phyloP scores from a whole-genome alignment of 1,284 basidiomycete species.

The Malassezia restricta region DNA sequence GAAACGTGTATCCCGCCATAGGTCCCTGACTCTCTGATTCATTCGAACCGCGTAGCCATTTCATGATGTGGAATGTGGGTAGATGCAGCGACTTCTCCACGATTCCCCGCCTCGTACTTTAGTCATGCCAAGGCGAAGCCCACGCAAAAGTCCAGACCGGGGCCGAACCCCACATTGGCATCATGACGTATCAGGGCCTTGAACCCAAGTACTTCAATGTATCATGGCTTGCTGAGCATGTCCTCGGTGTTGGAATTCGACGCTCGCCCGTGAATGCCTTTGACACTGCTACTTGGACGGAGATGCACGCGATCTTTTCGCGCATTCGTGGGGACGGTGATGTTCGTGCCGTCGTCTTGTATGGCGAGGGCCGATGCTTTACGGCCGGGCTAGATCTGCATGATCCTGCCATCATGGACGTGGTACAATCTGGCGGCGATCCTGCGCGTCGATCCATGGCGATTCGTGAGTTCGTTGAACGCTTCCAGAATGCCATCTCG shows the following conservation, averaged over 20 bases:
- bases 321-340: slow-evolving; percentile 26
- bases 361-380: slow-evolving; percentile 38
- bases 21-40: too few species aligned
- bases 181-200: slow-evolving; percentile 16
- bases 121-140: too few species aligned
- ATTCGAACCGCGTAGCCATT: too few species aligned
- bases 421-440: slow-evolving; percentile 19
- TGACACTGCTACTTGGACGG: slow-evolving; percentile 28
- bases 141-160: too few species aligned
- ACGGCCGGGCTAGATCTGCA: slow-evolving; percentile 40
- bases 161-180: too few species aligned
- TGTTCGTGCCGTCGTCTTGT: slow-evolving; percentile 40
- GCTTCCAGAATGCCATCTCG: slow-evolving; percentile 41
- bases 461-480: slow-evolving; percentile 33
- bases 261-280: slow-evolving; percentile 40
- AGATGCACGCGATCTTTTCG: slow-evolving; percentile 31
- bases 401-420: background rate
- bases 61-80: too few species aligned
- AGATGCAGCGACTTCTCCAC: too few species aligned
- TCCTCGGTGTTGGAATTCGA: slow-evolving; percentile 35
- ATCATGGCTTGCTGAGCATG: slow-evolving; percentile 22
- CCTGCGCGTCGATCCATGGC: slow-evolving; percentile 31
- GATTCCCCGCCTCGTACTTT: too few species aligned
- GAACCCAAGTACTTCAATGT: slow-evolving; percentile 29
- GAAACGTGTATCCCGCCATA: background rate